These are phyloP conservation scores for Cicer arietinum DNA, from an alignment of 306 rosid species.

Conservation along the genomic window DNA sequence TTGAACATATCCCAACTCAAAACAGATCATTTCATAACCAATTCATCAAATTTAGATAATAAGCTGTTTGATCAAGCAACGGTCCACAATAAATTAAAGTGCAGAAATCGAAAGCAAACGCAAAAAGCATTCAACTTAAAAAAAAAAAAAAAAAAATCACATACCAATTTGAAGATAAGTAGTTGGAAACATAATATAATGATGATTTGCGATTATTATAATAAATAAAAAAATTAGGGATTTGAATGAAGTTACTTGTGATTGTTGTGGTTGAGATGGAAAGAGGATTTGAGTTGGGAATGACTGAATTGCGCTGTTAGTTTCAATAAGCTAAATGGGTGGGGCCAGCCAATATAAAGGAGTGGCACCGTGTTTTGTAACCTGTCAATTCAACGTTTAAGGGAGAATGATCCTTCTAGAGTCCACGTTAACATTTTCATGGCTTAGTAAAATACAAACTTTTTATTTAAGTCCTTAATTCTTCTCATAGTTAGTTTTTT, in stretches of 20 bases:
- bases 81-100: background rate
- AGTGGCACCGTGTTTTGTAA: background rate
- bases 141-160: too few relatives aligned
- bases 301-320: too few relatives aligned
- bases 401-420: background rate
- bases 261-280: too few relatives aligned
- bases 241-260: too few relatives aligned
- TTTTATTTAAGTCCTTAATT: too few relatives aligned
- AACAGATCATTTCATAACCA: background rate
- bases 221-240: too few relatives aligned
- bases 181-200: too few relatives aligned
- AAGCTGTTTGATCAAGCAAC: background rate
- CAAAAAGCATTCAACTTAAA: background rate
- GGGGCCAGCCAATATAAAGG: background rate
- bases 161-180: too few relatives aligned
- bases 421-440: background rate
- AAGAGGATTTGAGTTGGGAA: too few relatives aligned
- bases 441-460: too few relatives aligned
- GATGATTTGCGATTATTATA: too few relatives aligned
- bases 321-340: background rate
- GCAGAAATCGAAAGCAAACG: background rate
- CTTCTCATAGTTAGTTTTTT: too few relatives aligned
- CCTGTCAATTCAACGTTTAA: background rate
- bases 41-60: background rate
- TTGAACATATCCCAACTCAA: background rate